phyloP scores from a whole-genome alignment of 2,329 filamentous ascomycete genomes.

The Trichothecium sympodiale region DNA sequence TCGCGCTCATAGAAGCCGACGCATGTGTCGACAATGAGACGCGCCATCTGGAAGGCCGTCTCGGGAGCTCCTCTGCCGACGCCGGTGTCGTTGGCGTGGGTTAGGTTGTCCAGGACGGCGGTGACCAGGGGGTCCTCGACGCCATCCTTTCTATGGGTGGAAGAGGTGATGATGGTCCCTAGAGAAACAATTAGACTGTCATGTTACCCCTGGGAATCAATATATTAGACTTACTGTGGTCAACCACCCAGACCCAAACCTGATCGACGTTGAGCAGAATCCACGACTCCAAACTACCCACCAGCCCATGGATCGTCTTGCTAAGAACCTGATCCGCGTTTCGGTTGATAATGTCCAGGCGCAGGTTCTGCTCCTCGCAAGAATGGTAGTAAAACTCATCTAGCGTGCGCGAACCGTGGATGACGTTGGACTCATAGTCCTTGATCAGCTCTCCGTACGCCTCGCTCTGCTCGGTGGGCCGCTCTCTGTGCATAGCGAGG shows the following conservation, averaged over 20 bases:
- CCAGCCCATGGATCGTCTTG: slow-evolving; percentile 1
- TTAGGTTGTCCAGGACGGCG: slow-evolving; percentile 1
- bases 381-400: slow-evolving; percentile 11
- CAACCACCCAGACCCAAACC: slow-evolving; percentile 10
- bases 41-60: slow-evolving; percentile 6
- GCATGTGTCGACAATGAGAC: slow-evolving; percentile 8
- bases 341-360: slow-evolving; percentile 1
- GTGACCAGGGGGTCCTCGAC: not conserved
- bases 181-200: slow-evolving; percentile 4
- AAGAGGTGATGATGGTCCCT: slow-evolving; percentile 1
- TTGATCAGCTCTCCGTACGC: not conserved
- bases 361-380: not conserved
- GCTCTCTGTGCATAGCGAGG: not conserved
- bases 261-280: slow-evolving; percentile 8
- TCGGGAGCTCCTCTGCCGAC: not conserved
- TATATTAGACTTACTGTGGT: slow-evolving; percentile 4
- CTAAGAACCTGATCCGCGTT: slow-evolving; percentile 8
- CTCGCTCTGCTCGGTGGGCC: not conserved
- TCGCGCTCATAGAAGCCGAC: slow-evolving; percentile 6
- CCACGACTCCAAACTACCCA: not conserved
- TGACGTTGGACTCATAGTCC: slow-evolving; percentile 1
- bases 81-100: not conserved
- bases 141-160: not conserved
- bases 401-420: slow-evolving; percentile 7
- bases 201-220: not conserved